phyloP scores from a whole-genome alignment of 345 rosid species.

The Ceriops zippeliana region DNA sequence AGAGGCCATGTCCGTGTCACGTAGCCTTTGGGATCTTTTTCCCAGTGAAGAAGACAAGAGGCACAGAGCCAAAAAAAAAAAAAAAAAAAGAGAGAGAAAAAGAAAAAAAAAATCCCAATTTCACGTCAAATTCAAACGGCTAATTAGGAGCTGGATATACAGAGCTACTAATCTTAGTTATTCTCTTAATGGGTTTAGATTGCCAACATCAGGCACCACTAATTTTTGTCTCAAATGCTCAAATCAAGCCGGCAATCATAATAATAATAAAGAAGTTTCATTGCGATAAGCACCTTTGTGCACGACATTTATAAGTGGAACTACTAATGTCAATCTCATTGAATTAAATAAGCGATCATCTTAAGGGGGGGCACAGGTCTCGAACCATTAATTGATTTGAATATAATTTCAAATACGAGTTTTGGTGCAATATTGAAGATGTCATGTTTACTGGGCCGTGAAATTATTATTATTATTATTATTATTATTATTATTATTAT shows the following conservation, averaged over 20 bases:
- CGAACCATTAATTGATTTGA: too few species aligned
- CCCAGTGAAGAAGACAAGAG: slow-evolving; percentile 19
- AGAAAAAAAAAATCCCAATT: too few species aligned
- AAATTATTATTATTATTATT: too few species aligned
- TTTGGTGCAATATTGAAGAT: too few species aligned
- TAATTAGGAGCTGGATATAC: neutral
- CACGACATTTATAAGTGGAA: too few species aligned
- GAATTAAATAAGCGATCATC: too few species aligned
- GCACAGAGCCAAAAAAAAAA: slow-evolving; percentile 7
- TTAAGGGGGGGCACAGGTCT: too few species aligned
- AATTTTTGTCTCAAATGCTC: slow-evolving; percentile 15
- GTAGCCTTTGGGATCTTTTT: slow-evolving; percentile 9
- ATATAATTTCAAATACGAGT: too few species aligned
- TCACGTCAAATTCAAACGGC: neutral
- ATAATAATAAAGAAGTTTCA: neutral
- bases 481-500: too few species aligned
- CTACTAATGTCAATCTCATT: too few species aligned
- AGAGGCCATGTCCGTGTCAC: neutral
- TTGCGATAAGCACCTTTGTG: too few species aligned
- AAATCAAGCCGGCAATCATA: neutral
- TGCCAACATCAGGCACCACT: neutral
- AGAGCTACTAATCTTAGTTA: neutral
- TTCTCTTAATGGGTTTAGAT: neutral
- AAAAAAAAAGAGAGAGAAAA: neutral
- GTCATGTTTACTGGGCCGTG: too few species aligned